Conservation (phyloP, 2,329 filamentous ascomycete genomes). For the Cladosporium sp. region DNA sequence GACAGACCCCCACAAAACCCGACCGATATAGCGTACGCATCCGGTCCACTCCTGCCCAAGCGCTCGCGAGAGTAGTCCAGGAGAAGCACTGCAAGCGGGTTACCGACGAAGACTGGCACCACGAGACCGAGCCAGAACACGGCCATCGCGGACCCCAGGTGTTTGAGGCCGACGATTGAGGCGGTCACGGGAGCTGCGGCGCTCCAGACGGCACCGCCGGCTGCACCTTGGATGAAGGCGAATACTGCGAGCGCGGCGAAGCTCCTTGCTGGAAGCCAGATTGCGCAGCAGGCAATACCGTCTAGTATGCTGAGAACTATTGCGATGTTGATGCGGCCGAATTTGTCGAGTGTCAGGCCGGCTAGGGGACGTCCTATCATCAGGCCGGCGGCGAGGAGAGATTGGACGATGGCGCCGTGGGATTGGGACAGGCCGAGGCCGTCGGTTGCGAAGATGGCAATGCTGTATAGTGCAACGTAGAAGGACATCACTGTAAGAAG, state of each 20-base stretch:
- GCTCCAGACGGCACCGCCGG: constrained; percentile 12
- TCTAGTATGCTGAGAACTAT: constrained; percentile 2
- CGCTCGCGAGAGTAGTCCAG: background rate
- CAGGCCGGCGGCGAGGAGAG: constrained; percentile 7
- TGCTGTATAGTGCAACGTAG: constrained; percentile 17
- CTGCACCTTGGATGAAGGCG: constrained; percentile 8
- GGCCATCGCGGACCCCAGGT: constrained; percentile 12
- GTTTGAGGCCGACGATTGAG: constrained; percentile 7
- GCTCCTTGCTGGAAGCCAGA: constrained; percentile 11
- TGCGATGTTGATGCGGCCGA: constrained; percentile 10
- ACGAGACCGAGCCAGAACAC: constrained; percentile 14
- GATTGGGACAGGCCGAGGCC: constrained; percentile 2
- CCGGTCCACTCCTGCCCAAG: constrained; percentile 1
- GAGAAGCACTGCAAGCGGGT: constrained; percentile 11
- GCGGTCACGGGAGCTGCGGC: constrained; percentile 6
- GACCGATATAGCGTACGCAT: constrained; percentile 12
- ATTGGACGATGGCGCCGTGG: constrained; percentile 1
- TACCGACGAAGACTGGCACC: background rate
- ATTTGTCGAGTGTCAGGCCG: constrained; percentile 10
- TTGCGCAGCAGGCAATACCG: constrained; percentile 13
- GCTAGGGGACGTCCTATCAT: constrained; percentile 14
- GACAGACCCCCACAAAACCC: constrained; percentile 14
- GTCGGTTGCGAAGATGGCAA: constrained; percentile 11
- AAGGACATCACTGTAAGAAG: constrained; percentile 8
- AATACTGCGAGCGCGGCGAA: background rate